These are phyloP conservation scores for Xylaria scruposa DNA, from an alignment of 495 filamentous ascomycete genomes.

Conservation along the genomic window DNA sequence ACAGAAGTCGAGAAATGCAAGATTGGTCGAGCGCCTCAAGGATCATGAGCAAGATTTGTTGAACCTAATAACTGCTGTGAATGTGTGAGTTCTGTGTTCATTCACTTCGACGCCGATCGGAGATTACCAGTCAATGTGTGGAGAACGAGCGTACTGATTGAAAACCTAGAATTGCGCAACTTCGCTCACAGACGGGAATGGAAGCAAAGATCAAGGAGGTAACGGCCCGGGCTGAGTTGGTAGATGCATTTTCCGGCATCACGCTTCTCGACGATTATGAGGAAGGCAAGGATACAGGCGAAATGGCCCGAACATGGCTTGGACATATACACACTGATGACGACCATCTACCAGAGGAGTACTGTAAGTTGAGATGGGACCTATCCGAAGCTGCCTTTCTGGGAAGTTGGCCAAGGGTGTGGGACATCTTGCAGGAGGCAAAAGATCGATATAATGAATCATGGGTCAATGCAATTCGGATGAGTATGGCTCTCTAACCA, in stretches of 20 bases:
- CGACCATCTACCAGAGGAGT: not conserved
- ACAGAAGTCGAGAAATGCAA: not conserved
- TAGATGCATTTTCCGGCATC: not conserved
- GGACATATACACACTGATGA: not conserved
- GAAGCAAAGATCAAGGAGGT: not conserved
- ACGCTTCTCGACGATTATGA: not conserved
- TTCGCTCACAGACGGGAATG: not conserved
- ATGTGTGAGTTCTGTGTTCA: not conserved
- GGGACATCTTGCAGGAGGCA: not conserved
- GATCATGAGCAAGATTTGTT: not conserved
- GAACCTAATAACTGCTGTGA: not conserved
- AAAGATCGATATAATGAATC: conserved; percentile 1
- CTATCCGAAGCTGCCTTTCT: not conserved
- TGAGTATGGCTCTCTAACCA: not conserved
- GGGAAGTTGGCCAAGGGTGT: not conserved
- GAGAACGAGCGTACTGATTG: not conserved
- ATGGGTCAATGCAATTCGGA: not conserved
- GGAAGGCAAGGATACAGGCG: not conserved
- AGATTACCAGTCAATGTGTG: not conserved
- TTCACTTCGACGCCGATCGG: not conserved
- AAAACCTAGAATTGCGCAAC: not conserved
- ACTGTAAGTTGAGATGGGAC: not conserved
- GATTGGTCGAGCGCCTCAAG: not conserved
- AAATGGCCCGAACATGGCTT: not conserved
- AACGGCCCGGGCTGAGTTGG: not conserved